Percentiles rank a stretch among this genome's conserved stretches.
phyloP scores from a whole-genome alignment of 768 basidiomycete genomes.

The Strobilomyces confusus region DNA sequence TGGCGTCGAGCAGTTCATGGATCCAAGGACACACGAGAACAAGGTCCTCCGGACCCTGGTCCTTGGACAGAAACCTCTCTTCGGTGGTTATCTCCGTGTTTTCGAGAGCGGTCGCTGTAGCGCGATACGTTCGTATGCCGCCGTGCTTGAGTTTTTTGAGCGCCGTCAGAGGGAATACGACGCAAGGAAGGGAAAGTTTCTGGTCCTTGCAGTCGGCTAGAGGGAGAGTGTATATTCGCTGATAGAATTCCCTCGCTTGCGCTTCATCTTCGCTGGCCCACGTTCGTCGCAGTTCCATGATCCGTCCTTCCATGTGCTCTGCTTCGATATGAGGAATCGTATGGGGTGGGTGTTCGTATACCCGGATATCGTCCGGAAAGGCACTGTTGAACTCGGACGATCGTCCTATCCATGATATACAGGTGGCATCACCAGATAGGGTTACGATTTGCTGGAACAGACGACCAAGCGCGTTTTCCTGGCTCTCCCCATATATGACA shows the following conservation, averaged over 20 bases:
- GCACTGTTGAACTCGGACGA: conserved; percentile 22
- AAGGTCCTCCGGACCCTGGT: not conserved
- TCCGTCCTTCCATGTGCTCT: conserved; percentile 5
- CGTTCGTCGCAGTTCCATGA: not conserved
- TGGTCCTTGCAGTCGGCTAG: conserved; percentile 5
- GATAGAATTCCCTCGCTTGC: conserved; percentile 6
- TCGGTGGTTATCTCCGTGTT: conserved; percentile 9
- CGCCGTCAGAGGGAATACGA: conserved; percentile 12
- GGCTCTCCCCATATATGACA: conserved; percentile 16
- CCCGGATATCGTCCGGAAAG: conserved; percentile 16
- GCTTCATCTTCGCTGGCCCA: conserved; percentile 3
- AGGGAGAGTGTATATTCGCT: not conserved
- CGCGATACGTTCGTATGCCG: conserved; percentile 4
- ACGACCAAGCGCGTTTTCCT: conserved; percentile 17
- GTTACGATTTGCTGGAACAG: conserved; percentile 18
- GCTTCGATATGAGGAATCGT: conserved; percentile 6
- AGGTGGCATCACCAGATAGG: conserved; percentile 17
- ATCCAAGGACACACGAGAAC: conserved; percentile 22
- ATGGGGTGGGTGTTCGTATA: conserved; percentile 1
- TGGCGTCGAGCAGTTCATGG: conserved; percentile 3
- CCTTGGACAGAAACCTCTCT: not conserved
- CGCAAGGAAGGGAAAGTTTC: conserved; percentile 16
- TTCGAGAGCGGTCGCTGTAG: conserved; percentile 2
- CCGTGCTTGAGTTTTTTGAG: not conserved
- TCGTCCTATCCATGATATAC: conserved; percentile 17